These are phyloP conservation scores for Dactylellina leptospora DNA, from an alignment of 2,329 filamentous ascomycete genomes.

Conservation along the genomic window DNA sequence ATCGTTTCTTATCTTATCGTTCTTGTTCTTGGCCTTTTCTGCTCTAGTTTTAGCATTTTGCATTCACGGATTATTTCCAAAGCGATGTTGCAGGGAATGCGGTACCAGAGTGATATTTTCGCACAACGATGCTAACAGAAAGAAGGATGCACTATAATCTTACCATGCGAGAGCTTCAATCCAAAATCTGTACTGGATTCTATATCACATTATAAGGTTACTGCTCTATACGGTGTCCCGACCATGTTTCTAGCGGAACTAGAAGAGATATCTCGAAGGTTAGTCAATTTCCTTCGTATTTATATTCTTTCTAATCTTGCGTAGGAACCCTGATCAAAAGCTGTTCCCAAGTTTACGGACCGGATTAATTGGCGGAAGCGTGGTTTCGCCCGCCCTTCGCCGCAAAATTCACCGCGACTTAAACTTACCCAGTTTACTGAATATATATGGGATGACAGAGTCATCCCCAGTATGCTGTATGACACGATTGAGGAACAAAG, in stretches of 20 bases:
- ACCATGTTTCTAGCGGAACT: conserved; percentile 93
- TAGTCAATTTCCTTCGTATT: conserved; percentile 36
- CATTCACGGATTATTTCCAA: neutral
- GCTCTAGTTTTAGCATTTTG: too few species aligned
- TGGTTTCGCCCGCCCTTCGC: conserved; percentile 83
- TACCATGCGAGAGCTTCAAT: conserved; percentile 87
- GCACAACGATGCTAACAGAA: too few species aligned
- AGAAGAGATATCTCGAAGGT: conserved; percentile 69
- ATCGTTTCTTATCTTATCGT: neutral
- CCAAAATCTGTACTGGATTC: conserved; percentile 74
- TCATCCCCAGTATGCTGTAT: conserved; percentile 75
- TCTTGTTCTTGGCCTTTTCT: too few species aligned
- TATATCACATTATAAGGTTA: conserved; percentile 70
- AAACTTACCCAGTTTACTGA: conserved; percentile 70
- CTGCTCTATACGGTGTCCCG: conserved; percentile 68
- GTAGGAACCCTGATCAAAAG: conserved; percentile 62
- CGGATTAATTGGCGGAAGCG: conserved; percentile 88
- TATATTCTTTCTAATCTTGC: neutral
- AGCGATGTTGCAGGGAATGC: neutral
- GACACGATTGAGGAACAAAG: conserved; percentile 76
- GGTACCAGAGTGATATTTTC: too few species aligned
- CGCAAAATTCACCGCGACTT: conserved; percentile 74
- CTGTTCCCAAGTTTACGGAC: conserved; percentile 76
- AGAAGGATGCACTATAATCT: conserved; percentile 78
- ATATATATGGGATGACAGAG: conserved; percentile 97